Percentiles rank a stretch among this genome's conserved stretches.
Evolutionary conservation across 805 yeast species (phyloP).

Genomic region (Metschnikowia lunata): DNA sequence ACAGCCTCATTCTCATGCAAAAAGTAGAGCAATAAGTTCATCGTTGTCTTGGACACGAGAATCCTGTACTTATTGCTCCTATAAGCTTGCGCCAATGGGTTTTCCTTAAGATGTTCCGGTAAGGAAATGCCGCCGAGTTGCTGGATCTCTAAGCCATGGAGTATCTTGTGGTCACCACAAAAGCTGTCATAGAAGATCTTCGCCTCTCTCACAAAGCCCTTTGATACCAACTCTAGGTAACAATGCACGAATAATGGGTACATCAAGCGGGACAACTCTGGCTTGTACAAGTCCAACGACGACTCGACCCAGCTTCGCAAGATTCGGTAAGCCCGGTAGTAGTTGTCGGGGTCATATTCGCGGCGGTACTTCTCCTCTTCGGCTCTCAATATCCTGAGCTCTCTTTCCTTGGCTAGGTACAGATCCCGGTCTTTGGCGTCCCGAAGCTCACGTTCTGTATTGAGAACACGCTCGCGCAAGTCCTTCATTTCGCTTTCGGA

Average conservation of each 20-base stretch:
- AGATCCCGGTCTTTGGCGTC: conserved; percentile 37
- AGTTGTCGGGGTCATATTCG: conserved; percentile 63
- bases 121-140: conserved; percentile 69
- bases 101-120: conserved; percentile 77
- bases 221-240: conserved; percentile 71
- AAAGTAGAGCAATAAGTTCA: conserved; percentile 79
- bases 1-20: conserved; percentile 87
- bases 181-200: conserved; percentile 72
- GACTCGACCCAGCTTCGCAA: conserved; percentile 86
- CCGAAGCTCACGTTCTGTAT: conserved; percentile 35
- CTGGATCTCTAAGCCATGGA: conserved; percentile 75
- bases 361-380: conserved; percentile 41
- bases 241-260: conserved; percentile 93
- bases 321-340: conserved; percentile 74
- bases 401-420: conserved; percentile 36
- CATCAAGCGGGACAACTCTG: conserved; percentile 76
- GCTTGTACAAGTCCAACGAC: conserved; percentile 85
- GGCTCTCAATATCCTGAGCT: conserved; percentile 35
- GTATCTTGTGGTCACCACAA: conserved; percentile 63
- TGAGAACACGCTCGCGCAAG: conserved; percentile 29
- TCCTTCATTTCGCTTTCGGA: conserved; percentile 34
- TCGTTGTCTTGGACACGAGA: conserved; percentile 74
- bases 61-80: conserved; percentile 69
- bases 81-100: conserved; percentile 74
- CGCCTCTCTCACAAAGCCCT: conserved; percentile 57